Conservation (phyloP, 306 rosid species). For the Gastrolobium villosum region DNA sequence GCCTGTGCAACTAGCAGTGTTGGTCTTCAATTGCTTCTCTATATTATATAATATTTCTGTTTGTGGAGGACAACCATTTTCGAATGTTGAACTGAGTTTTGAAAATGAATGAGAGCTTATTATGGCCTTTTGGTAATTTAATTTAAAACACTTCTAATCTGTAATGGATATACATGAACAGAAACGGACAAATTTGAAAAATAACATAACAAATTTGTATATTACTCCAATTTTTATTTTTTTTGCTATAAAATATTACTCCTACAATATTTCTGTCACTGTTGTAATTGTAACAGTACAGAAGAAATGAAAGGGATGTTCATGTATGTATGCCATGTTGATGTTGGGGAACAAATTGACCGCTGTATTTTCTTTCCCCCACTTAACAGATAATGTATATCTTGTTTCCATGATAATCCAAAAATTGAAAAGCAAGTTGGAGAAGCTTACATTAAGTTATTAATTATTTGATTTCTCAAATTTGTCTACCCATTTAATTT, state of each 20-base stretch:
- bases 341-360: slow-evolving; percentile 52
- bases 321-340: slow-evolving; percentile 36
- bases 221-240: no score
- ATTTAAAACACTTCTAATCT: not conserved
- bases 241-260: no score
- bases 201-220: no score
- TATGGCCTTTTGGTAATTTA: slow-evolving; percentile 39
- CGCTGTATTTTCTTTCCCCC: slow-evolving; percentile 12
- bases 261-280: not conserved
- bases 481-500: no score
- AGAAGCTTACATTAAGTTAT: not conserved
- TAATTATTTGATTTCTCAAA: not conserved
- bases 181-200: not conserved
- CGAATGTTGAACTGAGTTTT: slow-evolving; percentile 45
- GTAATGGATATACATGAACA: slow-evolving; percentile 46
- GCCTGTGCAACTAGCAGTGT: slow-evolving; percentile 53
- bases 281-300: slow-evolving; percentile 30
- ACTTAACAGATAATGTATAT: slow-evolving; percentile 45
- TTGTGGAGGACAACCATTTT: slow-evolving; percentile 75
- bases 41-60: slow-evolving; percentile 19
- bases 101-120: slow-evolving; percentile 48
- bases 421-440: slow-evolving; percentile 3
- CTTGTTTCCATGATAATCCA: slow-evolving; percentile 38
- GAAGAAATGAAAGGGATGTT: slow-evolving; percentile 52
- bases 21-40: slow-evolving; percentile 31